A percentile compares a stretch with the other conserved stretches of the same genome.
These are phyloP conservation scores for Neonectria coccinea DNA, from an alignment of 2,329 filamentous ascomycete genomes.

Conservation along the genomic window DNA sequence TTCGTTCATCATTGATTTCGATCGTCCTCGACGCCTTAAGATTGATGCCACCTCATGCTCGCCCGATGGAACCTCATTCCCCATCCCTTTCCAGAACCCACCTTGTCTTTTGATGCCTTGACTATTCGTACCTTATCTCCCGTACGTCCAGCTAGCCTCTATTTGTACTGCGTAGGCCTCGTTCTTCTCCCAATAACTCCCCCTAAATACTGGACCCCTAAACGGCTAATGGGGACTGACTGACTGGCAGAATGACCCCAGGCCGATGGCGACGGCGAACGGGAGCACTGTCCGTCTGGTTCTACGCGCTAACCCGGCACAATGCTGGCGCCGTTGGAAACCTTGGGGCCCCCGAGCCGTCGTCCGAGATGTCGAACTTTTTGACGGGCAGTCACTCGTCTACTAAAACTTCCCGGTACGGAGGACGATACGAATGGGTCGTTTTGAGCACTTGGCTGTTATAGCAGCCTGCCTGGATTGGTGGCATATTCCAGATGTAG, in stretches of 20 bases:
- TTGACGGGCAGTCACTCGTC: not conserved
- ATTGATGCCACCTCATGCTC: constrained; percentile 13
- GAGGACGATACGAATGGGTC: not conserved
- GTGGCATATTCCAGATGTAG: constrained; percentile 4
- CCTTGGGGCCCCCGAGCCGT: constrained; percentile 17
- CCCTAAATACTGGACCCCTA: constrained; percentile 36
- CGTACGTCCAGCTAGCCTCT: constrained; percentile 8
- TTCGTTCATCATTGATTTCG: constrained; percentile 9
- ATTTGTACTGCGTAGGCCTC: not conserved
- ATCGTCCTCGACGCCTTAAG: constrained; percentile 5
- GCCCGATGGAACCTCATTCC: constrained; percentile 13
- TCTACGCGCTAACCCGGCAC: constrained; percentile 38
- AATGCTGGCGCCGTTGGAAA: constrained; percentile 38
- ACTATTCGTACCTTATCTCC: not conserved
- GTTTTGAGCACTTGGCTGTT: not conserved
- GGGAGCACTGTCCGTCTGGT: constrained; percentile 31
- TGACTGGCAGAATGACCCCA: not conserved
- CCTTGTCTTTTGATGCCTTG: not conserved
- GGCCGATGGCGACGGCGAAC: constrained; percentile 21
- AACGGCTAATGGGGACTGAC: not conserved
- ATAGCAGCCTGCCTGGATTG: constrained; percentile 2
- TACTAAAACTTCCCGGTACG: not conserved
- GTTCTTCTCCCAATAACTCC: constrained; percentile 7
- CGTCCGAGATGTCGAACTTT: not conserved
- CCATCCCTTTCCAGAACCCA: constrained; percentile 14